Evolutionary conservation across 2,329 filamentous ascomycete genomes (phyloP), one percentile per base, ranked within the genome.

Genomic region (Rhynchosporium agropyri): DNA sequence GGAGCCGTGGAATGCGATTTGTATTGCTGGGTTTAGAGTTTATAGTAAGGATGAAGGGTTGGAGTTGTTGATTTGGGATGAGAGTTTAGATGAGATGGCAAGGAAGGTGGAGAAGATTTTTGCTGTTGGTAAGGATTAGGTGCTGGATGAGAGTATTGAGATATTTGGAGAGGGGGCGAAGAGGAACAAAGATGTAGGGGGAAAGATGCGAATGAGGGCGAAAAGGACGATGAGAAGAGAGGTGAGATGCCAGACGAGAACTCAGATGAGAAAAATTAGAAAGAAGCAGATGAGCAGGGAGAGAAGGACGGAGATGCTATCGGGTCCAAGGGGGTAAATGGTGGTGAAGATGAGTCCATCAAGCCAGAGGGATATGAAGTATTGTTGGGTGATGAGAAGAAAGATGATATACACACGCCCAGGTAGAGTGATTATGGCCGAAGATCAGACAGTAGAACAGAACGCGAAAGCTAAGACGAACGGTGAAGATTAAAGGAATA

Each of bases 21-120:
- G 76, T 64, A 76, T 79, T 56, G 70, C 78, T 12, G 77, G 77
- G 0, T 76, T 79, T 66, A 73, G 77, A 9, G 74, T 78, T 13
- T 79, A 78, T 63, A 77, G 76, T 2, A 75, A 77, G 63, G 77
- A 87, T 70, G 78, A 80, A 50, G 74, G 77, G 1, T 36, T 71
- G 15, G 61, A 69, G 31, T 59, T 73, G 2, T 62, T 45, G 50
- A 58, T 72, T 51, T 70, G 46, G 38, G 70, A 70, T 12, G 70
- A 66, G 31, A 61, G 43, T 3, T 48, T 66, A 0, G 62, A 64
- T n/a, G 66, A 62, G 13, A 61, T 54, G 20, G 43, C n/a, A 12
- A 48, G 50, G 15, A 63, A 64, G 33, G 28, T 29, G 12, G 45
- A 65, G 10, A 48, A 29, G 7, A 42, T 6, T 15, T n/a, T 6